Conservation (phyloP, 768 basidiomycete genomes). For the Clitopilus hobsonii region DNA sequence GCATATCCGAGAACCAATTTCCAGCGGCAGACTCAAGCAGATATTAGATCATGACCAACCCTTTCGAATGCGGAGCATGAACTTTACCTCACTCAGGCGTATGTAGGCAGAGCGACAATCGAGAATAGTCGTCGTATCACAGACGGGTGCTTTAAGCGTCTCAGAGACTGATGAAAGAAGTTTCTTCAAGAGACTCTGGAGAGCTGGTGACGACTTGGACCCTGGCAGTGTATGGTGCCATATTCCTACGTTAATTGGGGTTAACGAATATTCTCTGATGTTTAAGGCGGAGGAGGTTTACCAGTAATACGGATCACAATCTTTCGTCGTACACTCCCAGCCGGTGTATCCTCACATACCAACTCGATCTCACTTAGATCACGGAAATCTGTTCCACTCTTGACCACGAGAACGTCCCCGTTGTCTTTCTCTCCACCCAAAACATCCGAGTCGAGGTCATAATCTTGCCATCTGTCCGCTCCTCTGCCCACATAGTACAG, state of each 20-base stretch:
- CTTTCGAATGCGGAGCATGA: constrained; percentile 1
- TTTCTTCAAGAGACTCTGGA: constrained; percentile 55
- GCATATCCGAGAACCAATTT: constrained; percentile 85
- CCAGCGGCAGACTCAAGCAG: constrained; percentile 57
- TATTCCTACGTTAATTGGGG: constrained; percentile 42
- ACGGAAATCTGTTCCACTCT: constrained; percentile 88
- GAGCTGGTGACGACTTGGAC: constrained; percentile 47
- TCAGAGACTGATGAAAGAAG: constrained; percentile 66
- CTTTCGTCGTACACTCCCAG: constrained; percentile 59
- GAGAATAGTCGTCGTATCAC: constrained; percentile 59
- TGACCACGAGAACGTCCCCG: constrained; percentile 69
- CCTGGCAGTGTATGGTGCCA: constrained; percentile 58
- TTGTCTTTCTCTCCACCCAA: constrained; percentile 71
- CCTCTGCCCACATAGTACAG: constrained; percentile 72
- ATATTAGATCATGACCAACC: not conserved
- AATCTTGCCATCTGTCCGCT: constrained; percentile 60
- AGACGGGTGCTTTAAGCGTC: constrained; percentile 72
- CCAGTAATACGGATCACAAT: constrained; percentile 62
- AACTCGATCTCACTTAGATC: constrained; percentile 76
- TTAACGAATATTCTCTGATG: not conserved
- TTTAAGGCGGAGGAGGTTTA: constrained; percentile 17
- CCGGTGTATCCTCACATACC: constrained; percentile 53
- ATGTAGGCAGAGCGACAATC: constrained; percentile 76
- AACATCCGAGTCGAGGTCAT: constrained; percentile 43
- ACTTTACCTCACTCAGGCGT: constrained; percentile 61